phyloP scores from a whole-genome alignment of 768 basidiomycete genomes.

The Mycena galopus region DNA sequence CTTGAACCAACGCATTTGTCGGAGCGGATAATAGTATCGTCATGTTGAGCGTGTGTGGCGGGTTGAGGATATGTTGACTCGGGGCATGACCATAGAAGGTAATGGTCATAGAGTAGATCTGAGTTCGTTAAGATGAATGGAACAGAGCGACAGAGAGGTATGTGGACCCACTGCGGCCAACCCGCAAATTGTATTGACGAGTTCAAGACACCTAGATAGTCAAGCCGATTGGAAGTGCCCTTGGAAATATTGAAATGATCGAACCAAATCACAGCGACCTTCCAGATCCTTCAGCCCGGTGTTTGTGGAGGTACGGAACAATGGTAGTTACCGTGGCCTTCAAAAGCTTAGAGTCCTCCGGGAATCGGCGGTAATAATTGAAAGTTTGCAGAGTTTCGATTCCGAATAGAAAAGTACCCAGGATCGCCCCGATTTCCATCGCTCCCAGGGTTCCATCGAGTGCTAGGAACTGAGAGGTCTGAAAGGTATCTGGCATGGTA shows the following conservation, averaged over 20 bases:
- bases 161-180: neutral
- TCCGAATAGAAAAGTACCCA: slow-evolving; percentile 1
- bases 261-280: slow-evolving; percentile 12
- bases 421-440: neutral
- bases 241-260: neutral
- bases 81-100: slow-evolving; percentile 1
- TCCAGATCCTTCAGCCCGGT: neutral
- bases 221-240: neutral
- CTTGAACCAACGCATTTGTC: neutral
- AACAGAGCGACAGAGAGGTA: neutral
- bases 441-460: slow-evolving; percentile 10
- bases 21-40: neutral
- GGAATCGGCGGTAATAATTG: slow-evolving; percentile 1
- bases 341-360: neutral
- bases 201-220: neutral
- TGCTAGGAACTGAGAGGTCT: too few relatives aligned
- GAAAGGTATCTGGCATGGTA: too few relatives aligned
- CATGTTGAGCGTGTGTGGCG: neutral
- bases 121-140: neutral
- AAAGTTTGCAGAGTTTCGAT: slow-evolving; percentile 11
- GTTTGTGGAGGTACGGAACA: neutral
- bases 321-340: neutral
- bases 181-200: neutral
- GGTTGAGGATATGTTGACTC: neutral
- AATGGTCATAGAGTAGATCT: neutral